These are phyloP conservation scores for Aspergillus sp. DNA, from an alignment of 2,329 filamentous ascomycete genomes.

Conservation along the genomic window DNA sequence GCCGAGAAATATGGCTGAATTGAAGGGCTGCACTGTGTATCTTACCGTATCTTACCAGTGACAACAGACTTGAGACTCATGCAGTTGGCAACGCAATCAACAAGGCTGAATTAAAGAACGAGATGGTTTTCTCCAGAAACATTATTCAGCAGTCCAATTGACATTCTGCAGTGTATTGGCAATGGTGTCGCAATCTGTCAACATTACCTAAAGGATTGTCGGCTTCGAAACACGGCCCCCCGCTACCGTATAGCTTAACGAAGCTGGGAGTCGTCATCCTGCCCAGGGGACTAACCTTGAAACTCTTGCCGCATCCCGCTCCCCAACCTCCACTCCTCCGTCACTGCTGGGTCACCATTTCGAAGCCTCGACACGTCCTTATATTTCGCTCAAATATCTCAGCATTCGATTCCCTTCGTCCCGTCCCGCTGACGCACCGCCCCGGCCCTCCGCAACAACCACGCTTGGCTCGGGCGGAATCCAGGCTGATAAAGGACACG, in stretches of 20 bases:
- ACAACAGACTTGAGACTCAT: background rate
- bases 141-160: background rate
- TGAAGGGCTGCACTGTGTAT: background rate
- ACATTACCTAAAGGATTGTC: background rate
- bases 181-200: background rate
- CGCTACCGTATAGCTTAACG: background rate
- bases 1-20: too few species aligned
- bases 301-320: slow-evolving; percentile 13
- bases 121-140: background rate
- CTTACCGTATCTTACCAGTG: slow-evolving; percentile 1
- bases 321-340: slow-evolving; percentile 4
- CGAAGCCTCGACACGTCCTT: background rate
- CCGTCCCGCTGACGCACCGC: background rate
- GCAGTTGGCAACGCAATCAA: background rate
- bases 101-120: background rate
- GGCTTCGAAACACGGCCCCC: slow-evolving; percentile 2
- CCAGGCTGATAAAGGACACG: slow-evolving; percentile 18
- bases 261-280: slow-evolving; percentile 18
- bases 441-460: background rate
- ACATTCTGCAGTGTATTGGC: background rate
- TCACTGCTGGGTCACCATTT: background rate
- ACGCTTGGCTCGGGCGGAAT: background rate
- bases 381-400: background rate
- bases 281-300: slow-evolving; percentile 2
- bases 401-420: background rate